Conservation (phyloP, 352 stramenopile genomes). For the Globisporangium sylvaticum region DNA sequence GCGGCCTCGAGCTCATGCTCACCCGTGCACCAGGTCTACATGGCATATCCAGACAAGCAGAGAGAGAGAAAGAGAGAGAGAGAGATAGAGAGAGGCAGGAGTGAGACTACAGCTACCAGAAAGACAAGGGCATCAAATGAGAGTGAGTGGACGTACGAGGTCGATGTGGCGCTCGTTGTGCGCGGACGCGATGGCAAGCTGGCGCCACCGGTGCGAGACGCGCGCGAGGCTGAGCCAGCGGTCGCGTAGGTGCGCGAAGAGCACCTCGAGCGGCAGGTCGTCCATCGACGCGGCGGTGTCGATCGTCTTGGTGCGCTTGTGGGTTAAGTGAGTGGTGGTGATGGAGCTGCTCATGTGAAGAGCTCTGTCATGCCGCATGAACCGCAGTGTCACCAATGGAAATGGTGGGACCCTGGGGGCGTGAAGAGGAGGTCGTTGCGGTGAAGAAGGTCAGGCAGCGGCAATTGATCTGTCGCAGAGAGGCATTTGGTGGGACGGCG, state of each 20-base stretch:
- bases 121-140: not conserved
- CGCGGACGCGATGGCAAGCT: constrained; percentile 53
- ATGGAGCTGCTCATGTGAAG: not conserved
- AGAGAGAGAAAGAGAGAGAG: too few relatives aligned
- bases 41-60: not conserved
- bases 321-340: not conserved
- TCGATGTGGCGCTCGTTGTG: constrained; percentile 45
- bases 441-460: not conserved
- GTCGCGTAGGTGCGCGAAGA: constrained; percentile 40
- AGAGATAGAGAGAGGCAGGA: not conserved
- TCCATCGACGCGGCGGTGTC: constrained; percentile 21
- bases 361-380: constrained; percentile 1
- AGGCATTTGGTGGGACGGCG: not conserved
- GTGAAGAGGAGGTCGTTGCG: not conserved
- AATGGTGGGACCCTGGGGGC: not conserved
- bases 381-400: not conserved
- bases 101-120: too few relatives aligned
- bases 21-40: constrained; percentile 67
- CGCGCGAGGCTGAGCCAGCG: constrained; percentile 47
- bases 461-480: not conserved
- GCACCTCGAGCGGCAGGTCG: constrained; percentile 39
- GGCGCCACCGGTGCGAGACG: constrained; percentile 56
- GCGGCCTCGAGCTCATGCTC: constrained; percentile 53
- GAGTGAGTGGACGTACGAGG: constrained; percentile 30
- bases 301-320: constrained; percentile 1